Evolutionary conservation across 805 yeast species (phyloP).

Genomic region (Saturnispora sekii): DNA sequence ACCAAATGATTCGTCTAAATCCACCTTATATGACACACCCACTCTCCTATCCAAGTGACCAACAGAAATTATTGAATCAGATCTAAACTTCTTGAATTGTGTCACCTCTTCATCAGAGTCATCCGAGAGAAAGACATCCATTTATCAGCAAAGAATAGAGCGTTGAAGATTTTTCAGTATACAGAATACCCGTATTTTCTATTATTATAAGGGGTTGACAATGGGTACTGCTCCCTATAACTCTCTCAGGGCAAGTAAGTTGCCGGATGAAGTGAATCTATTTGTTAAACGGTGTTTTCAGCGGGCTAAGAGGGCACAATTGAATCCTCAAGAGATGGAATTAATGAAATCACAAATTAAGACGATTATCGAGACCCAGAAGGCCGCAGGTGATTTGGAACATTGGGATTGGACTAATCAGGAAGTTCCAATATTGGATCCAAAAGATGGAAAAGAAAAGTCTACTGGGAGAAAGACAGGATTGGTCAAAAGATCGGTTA

Average conservation of each 20-base stretch:
- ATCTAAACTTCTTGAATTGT: conserved; percentile 21
- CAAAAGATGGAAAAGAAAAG: too few relatives aligned
- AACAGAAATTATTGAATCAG: conserved; percentile 25
- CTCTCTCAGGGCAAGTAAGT: background rate
- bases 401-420: conserved; percentile 46
- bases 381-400: conserved; percentile 33
- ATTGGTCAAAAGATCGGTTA: background rate
- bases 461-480: background rate
- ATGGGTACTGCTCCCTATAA: too few relatives aligned
- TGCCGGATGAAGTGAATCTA: conserved; percentile 2
- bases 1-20: conserved; percentile 32
- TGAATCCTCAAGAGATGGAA: conserved; percentile 29
- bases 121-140: conserved; percentile 4
- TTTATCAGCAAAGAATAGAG: background rate
- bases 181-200: background rate
- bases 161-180: background rate
- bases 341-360: conserved; percentile 32
- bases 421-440: conserved; percentile 35
- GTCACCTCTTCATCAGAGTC: conserved; percentile 8
- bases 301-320: conserved; percentile 22
- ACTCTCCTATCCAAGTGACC: conserved; percentile 27
- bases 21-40: conserved; percentile 44
- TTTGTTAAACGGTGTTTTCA: conserved; percentile 29
- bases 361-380: conserved; percentile 39
- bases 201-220: background rate